Conservation (phyloP, 139 green algal genomes). For the Diplosphaera chodatii region DNA sequence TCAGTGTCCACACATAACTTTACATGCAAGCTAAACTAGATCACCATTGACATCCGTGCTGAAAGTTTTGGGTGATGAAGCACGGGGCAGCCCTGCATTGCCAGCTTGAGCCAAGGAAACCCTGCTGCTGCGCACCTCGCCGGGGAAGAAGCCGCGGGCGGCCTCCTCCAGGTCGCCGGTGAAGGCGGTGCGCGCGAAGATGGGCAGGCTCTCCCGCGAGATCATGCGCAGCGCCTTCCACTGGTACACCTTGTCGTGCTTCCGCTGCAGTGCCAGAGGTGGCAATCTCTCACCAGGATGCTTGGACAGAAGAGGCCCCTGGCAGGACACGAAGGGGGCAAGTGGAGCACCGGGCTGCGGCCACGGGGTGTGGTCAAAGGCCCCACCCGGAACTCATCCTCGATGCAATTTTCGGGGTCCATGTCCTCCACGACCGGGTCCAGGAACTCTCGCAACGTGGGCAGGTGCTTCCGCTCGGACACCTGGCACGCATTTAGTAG, state of each 20-base stretch:
- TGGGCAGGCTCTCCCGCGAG: constrained; percentile 24
- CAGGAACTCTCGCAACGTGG: constrained; percentile 33
- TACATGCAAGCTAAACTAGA: too few relatives aligned
- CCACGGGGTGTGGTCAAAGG: too few relatives aligned
- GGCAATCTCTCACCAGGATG: not conserved
- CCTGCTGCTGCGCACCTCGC: too few relatives aligned
- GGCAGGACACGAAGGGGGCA: too few relatives aligned
- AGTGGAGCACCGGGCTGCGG: too few relatives aligned
- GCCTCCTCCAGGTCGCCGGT: constrained; percentile 26
- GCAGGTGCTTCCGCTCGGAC: constrained; percentile 20
- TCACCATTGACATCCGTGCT: too few relatives aligned
- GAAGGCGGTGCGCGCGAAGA: constrained; percentile 6
- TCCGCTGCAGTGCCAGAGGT: not conserved
- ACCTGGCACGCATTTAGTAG: too few relatives aligned
- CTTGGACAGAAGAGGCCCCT: too few relatives aligned
- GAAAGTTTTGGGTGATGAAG: too few relatives aligned
- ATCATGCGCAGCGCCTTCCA: constrained; percentile 41
- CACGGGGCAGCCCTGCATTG: too few relatives aligned
- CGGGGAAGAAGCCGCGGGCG: constrained; percentile 26
- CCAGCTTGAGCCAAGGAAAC: too few relatives aligned
- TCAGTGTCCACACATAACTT: too few relatives aligned
- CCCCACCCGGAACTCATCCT: constrained; percentile 19
- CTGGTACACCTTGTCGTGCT: constrained; percentile 24
- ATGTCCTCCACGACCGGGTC: constrained; percentile 40
- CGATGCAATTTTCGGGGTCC: constrained; percentile 26